These are phyloP conservation scores for Hirschfeldia incana DNA, from an alignment of 345 rosid genomes.

Conservation along the genomic window DNA sequence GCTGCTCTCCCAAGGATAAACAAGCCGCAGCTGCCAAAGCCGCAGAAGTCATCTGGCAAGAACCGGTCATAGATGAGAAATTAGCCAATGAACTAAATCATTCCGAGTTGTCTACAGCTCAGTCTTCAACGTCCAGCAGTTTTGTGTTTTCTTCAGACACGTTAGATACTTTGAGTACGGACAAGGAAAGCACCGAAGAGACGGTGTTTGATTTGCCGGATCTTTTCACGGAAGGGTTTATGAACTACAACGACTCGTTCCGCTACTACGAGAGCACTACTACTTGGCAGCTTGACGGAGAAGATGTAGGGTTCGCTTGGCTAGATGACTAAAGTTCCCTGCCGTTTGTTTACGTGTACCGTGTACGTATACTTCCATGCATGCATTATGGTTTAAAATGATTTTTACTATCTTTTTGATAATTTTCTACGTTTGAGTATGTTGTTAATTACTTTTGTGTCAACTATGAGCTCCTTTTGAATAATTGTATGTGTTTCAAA, in stretches of 20 bases:
- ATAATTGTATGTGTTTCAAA: background rate
- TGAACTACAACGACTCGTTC: slow-evolving; percentile 42
- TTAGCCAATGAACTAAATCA: slow-evolving; percentile 26
- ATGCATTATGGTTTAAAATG: background rate
- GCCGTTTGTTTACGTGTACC: background rate
- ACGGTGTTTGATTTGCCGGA: slow-evolving; percentile 82
- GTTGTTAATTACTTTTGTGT: background rate
- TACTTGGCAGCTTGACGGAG: slow-evolving; percentile 64
- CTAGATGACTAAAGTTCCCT: background rate
- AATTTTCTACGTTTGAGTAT: background rate
- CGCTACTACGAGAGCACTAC: slow-evolving; percentile 40
- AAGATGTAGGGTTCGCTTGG: slow-evolving; percentile 53
- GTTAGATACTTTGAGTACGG: slow-evolving; percentile 40
- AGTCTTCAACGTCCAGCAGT: slow-evolving; percentile 31
- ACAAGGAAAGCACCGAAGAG: slow-evolving; percentile 49
- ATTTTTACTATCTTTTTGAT: background rate
- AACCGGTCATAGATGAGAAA: background rate
- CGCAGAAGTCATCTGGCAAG: background rate
- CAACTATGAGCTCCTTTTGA: background rate
- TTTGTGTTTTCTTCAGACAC: slow-evolving; percentile 34
- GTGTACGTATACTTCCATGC: background rate
- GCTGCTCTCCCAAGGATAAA: slow-evolving; percentile 30
- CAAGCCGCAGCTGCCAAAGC: slow-evolving; percentile 13
- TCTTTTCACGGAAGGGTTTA: slow-evolving; percentile 50
- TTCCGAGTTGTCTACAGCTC: slow-evolving; percentile 28